Evolutionary conservation across 306 rosid species (phyloP).

Genomic region (Boehmeria nivea): DNA sequence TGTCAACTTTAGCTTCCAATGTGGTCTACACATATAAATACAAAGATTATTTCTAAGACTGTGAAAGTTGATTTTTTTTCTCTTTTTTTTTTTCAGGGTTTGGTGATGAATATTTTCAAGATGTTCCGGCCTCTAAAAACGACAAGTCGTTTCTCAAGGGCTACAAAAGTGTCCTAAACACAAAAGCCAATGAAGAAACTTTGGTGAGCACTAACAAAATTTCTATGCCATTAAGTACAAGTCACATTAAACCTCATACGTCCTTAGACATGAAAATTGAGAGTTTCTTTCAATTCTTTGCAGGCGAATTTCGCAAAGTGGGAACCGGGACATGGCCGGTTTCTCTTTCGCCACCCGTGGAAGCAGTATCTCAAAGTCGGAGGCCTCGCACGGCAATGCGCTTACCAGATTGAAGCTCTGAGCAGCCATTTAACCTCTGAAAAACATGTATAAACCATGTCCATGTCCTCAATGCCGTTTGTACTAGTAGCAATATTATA

Average conservation of each 20-base stretch:
- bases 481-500: no score
- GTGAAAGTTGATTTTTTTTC: no score
- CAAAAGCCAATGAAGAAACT: constrained; percentile 64
- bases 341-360: constrained; percentile 80
- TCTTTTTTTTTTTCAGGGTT: constrained; percentile 36
- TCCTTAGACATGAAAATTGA: constrained; percentile 11
- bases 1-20: no score
- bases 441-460: constrained; percentile 37
- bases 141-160: constrained; percentile 46
- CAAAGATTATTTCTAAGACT: no score
- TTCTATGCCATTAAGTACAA: no score
- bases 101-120: constrained; percentile 52
- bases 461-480: background rate
- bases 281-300: background rate
- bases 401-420: constrained; percentile 73
- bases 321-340: constrained; percentile 91
- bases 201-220: constrained; percentile 31
- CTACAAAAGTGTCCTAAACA: constrained; percentile 62
- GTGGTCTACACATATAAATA: background rate
- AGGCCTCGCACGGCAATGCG: constrained; percentile 60
- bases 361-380: constrained; percentile 76
- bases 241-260: background rate
- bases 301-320: constrained; percentile 89
- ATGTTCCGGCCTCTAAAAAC: constrained; percentile 2
- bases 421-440: constrained; percentile 38